Conservation (phyloP, 345 rosid species). For the Bruguiera parviflora region DNA sequence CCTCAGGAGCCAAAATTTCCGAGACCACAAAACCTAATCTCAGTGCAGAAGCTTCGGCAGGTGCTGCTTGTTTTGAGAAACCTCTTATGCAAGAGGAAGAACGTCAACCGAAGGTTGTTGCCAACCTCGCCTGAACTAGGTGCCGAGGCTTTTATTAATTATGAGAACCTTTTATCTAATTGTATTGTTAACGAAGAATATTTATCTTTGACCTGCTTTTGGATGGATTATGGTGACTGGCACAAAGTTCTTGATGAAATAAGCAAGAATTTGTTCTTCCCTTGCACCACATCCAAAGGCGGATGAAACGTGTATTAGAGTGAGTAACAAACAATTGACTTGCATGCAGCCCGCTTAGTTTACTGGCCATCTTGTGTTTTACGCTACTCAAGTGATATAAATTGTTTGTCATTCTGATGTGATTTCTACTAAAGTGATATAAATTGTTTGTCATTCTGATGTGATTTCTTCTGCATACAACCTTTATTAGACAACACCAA, state of each 20-base stretch:
- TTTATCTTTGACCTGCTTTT: conserved; percentile 14
- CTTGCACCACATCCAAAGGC: conserved; percentile 2
- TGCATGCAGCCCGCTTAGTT: background rate
- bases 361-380: background rate
- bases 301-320: conserved; percentile 14
- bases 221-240: conserved; percentile 5
- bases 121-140: conserved; percentile 25
- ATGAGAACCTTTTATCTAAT: background rate
- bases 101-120: conserved; percentile 23
- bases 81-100: conserved; percentile 27
- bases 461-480: too few species aligned
- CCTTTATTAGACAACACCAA: too few species aligned
- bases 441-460: too few species aligned
- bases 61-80: conserved; percentile 33
- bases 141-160: conserved; percentile 10
- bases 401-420: too few species aligned
- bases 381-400: background rate
- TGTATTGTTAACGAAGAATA: background rate
- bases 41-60: conserved; percentile 27
- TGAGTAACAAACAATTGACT: conserved; percentile 1
- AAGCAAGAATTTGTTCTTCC: conserved; percentile 1
- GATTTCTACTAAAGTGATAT: background rate
- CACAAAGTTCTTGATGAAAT: conserved; percentile 7
- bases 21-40: conserved; percentile 33
- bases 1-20: conserved; percentile 29